Base-by-base conservation (phyloP, 2,329 filamentous ascomycete species). In the Teratosphaeria zuluensis region DNA sequence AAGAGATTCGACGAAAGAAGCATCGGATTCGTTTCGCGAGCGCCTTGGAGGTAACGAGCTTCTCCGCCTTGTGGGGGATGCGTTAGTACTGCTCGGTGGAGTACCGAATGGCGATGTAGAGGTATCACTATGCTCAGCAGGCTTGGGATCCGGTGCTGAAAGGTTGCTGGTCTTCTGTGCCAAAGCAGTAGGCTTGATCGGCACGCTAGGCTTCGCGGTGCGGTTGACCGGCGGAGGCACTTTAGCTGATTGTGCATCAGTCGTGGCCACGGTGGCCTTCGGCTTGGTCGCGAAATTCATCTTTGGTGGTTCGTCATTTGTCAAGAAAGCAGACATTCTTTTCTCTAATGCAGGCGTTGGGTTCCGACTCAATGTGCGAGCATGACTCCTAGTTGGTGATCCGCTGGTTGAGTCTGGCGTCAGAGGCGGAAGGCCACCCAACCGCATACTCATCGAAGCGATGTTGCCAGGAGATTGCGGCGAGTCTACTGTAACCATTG, bases 41-140 rank as follows among this genome's bases (percentile, higher is more conserved):
- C 55, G 48, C 7, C 55, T 58, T 53, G 56, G 62, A 21, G 57
- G 53, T n/a, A 56, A 61, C 5, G 38, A 32, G n/a, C 42, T 38
- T 48, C 46, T 51, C 6, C 33, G 21, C 35, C 54, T 51, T 14
- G 56, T 55, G 12, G 74, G 75, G 3, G 69, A 69, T 51, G 81
- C 86, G 58, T 82, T 84, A 4, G 83, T 82, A 69, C 87, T 92
- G 65, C 84, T 86, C 0, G 92, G 90, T 19, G 91, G 91, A 38
- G 90, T 96, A 68, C 80, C 91, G 69, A 96, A 96, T 0, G 92
- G 92, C 0, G 92, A 96, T 0, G 85, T 68, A 55, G 76, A 74
- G 33, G 77, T 77, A 51, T 81, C 78, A 2, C 71, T 68, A 5
- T 63, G 28, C 6, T 69, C 68, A 16, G 58, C 61, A 70, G 66